A percentile compares a stretch with the other conserved stretches of the same genome.
Evolutionary conservation across 495 filamentous ascomycete species (phyloP).

Genomic region (Penicillium herquei): DNA sequence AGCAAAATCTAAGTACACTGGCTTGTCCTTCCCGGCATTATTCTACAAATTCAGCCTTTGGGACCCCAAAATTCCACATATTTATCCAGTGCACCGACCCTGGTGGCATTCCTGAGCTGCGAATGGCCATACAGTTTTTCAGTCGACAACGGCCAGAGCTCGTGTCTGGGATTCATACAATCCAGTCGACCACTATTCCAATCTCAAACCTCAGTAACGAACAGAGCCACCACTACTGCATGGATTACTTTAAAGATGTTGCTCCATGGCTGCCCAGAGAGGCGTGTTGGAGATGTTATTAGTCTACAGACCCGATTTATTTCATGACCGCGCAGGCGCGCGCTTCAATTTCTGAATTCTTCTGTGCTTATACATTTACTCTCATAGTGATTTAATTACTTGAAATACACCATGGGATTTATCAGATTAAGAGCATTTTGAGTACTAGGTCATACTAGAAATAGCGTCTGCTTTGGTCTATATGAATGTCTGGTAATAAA

Average conservation of each 20-base stretch:
- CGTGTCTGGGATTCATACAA: too few species aligned
- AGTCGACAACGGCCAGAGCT: too few species aligned
- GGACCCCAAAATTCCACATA: neutral
- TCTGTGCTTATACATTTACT: neutral
- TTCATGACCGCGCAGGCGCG: slow-evolving; percentile 5
- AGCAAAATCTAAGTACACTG: neutral
- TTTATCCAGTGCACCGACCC: neutral
- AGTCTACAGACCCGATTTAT: slow-evolving; percentile 5
- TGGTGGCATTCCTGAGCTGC: too few species aligned
- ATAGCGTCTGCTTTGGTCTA: too few species aligned
- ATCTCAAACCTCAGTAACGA: neutral
- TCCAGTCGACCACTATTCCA: too few species aligned
- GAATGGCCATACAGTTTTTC: too few species aligned
- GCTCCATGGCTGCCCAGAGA: slow-evolving; percentile 3
- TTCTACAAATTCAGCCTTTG: neutral
- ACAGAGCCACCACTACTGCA: slow-evolving; percentile 8
- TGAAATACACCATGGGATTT: neutral
- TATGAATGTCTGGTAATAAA: neutral
- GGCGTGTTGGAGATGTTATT: slow-evolving; percentile 5
- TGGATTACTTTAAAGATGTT: slow-evolving; percentile 9
- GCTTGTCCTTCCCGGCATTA: neutral
- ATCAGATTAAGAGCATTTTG: neutral
- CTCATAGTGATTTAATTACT: slow-evolving; percentile 1
- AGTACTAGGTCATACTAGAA: neutral
- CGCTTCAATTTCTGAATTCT: neutral